A percentile compares a stretch with the other conserved stretches of the same genome.
Conservation (phyloP, 805 yeast genomes). For the Candida odintsovae region DNA sequence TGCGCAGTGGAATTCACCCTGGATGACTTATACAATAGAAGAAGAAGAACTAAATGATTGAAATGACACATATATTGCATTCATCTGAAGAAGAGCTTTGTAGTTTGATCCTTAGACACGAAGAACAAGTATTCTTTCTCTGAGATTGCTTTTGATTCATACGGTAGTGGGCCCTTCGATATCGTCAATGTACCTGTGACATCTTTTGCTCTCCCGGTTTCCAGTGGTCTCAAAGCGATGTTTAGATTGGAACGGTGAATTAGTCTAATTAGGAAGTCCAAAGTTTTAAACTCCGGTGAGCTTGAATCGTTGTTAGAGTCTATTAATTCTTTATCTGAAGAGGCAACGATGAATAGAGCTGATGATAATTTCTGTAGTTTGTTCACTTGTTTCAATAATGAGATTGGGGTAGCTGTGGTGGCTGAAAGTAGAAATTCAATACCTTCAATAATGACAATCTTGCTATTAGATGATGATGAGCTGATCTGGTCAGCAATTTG, state of each 20-base stretch:
- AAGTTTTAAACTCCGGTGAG: conserved; percentile 35
- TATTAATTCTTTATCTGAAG: conserved; percentile 35
- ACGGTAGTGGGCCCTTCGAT: conserved; percentile 40
- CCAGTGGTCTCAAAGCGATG: conserved; percentile 57
- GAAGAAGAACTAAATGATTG: conserved; percentile 20
- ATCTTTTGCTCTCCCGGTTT: conserved; percentile 79
- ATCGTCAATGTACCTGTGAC: conserved; percentile 68
- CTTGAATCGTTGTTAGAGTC: conserved; percentile 22
- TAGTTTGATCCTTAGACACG: conserved; percentile 46
- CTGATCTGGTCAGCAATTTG: conserved; percentile 4
- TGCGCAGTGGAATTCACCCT: conserved; percentile 86
- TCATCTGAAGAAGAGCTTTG: conserved; percentile 35
- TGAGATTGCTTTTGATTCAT: conserved; percentile 22
- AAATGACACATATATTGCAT: not conserved
- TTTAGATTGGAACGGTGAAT: conserved; percentile 46
- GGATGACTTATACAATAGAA: conserved; percentile 56
- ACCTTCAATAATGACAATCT: conserved; percentile 37
- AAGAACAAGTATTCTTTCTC: conserved; percentile 64
- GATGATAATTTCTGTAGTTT: conserved; percentile 29
- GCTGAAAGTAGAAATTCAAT: conserved; percentile 42
- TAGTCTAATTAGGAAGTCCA: conserved; percentile 42
- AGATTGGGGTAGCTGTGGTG: conserved; percentile 32
- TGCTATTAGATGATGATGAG: conserved; percentile 3
- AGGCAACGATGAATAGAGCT: conserved; percentile 32
- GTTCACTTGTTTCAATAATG: conserved; percentile 29